Evolutionary conservation across 495 filamentous ascomycete species (phyloP), one percentile per base, ranked within the genome.

Genomic region (Aspergillus steynii): DNA sequence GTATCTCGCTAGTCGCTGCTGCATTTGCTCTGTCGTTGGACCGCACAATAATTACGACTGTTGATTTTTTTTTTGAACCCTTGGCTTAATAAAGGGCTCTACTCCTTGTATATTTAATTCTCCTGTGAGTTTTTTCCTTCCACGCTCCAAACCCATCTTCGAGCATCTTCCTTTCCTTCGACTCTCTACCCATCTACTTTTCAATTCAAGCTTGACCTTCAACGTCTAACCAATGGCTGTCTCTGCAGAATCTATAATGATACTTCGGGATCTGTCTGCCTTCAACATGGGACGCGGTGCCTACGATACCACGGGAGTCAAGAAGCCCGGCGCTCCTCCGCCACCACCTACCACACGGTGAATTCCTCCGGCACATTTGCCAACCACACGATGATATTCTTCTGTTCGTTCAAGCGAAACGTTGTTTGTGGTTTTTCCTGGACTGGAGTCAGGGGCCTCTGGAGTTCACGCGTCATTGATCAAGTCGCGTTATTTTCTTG

Each of bases 281-380:
- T 76, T 70, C 70, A 85, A 85, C 69, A 85, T 86, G 83, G 83
- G 83, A 64, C 80, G 83, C 54, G 83, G 83, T 56, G 81, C 80
- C 65, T 86, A 86, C 64, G 83, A 86, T 62, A 86, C 83, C 56
- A 86, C 83, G 4, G 83, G 83, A 27, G 79, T 84, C 25, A 80
- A 83, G 68, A 84, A 84, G 71, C 83, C 83, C 50, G 77, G 81
- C 57, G 78, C 78, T 66, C 82, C 82, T 60, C 79, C 77, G 61
- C 75, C 73, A 58, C 72, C 71, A 52, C 74, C 73, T 29, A 75
- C 72, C 66, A 74, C 53, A 15, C 59, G 69, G 73, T 70, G 59
- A 56, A 67, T 34, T 53, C 56, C 62, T 66, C 29, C 48, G 58
- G 48, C 53, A 58, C 68, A 62, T 66, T 55, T 66, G 61, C 58